phyloP scores from a whole-genome alignment of 2,329 filamentous ascomycete genomes.

The Emergomyces pasteurianus region DNA sequence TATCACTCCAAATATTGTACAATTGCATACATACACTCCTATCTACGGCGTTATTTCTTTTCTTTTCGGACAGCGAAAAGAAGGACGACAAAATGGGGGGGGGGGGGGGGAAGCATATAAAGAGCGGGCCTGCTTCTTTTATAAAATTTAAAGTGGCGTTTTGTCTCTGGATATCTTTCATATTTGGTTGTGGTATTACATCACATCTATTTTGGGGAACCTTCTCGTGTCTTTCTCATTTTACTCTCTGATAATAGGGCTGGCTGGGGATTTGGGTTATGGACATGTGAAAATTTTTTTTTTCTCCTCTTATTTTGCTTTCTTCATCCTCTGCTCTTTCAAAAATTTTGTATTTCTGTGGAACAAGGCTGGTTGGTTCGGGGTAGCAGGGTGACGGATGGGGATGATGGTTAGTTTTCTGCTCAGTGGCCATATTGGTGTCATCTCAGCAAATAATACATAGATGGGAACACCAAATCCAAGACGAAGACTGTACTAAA shows the following conservation, averaged over 20 bases:
- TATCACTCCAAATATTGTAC: not conserved
- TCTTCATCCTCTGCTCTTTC: not conserved
- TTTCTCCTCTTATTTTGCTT: not conserved
- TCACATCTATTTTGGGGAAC: not conserved
- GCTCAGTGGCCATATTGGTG: not conserved
- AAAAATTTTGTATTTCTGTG: not conserved
- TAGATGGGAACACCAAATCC: not conserved
- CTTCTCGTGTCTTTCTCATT: not conserved
- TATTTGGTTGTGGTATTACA: not conserved
- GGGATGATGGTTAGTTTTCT: not conserved
- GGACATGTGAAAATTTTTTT: not conserved
- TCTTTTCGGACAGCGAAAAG: too few species aligned
- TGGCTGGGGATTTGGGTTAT: not conserved
- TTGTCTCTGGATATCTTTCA: not conserved
- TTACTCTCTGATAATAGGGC: not conserved
- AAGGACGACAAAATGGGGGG: too few species aligned
- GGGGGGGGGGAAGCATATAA: too few species aligned
- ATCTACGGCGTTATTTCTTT: not conserved
- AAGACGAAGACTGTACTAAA: too few species aligned
- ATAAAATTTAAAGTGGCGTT: slow-evolving; percentile 10
- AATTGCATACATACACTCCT: not conserved
- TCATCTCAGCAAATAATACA: not conserved
- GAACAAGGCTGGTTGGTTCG: not conserved
- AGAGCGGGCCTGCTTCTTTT: too few species aligned
- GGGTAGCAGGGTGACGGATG: too few species aligned